These are phyloP conservation scores for Arthrobotrys sinensis DNA, from an alignment of 2,329 filamentous ascomycete genomes.

Conservation along the genomic window DNA sequence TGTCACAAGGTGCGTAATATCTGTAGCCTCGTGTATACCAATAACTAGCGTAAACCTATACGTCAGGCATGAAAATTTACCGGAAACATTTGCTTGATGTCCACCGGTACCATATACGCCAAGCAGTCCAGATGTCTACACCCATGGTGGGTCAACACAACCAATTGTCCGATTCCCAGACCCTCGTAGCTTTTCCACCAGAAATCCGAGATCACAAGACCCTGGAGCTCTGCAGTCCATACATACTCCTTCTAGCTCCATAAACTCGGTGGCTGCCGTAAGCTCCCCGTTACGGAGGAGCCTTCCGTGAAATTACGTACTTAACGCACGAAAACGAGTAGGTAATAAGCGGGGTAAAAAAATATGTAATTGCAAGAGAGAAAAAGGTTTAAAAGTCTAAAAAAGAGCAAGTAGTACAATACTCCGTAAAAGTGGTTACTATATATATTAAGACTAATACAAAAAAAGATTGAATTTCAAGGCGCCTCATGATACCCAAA, in stretches of 20 bases:
- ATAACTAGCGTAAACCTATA: too few relatives aligned
- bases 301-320: conserved; percentile 27
- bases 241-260: conserved; percentile 10
- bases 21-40: too few relatives aligned
- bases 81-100: not conserved
- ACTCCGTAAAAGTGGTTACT: conserved; percentile 8
- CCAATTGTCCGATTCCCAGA: not conserved
- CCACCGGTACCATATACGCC: too few relatives aligned
- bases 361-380: not conserved
- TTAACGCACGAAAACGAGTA: conserved; percentile 17
- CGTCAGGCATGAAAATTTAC: too few relatives aligned
- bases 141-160: too few relatives aligned
- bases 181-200: not conserved
- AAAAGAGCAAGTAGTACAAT: not conserved
- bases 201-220: not conserved
- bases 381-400: not conserved
- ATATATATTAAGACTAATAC: conserved; percentile 29
- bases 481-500: conserved; percentile 27
- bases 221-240: conserved; percentile 12
- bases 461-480: conserved; percentile 18
- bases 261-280: conserved; percentile 23
- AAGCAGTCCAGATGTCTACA: too few relatives aligned
- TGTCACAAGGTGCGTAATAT: too few relatives aligned
- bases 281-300: conserved; percentile 26
- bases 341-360: conserved; percentile 21